phyloP scores from a whole-genome alignment of 23 red algal genomes.

The Pyropia haitanensis region DNA sequence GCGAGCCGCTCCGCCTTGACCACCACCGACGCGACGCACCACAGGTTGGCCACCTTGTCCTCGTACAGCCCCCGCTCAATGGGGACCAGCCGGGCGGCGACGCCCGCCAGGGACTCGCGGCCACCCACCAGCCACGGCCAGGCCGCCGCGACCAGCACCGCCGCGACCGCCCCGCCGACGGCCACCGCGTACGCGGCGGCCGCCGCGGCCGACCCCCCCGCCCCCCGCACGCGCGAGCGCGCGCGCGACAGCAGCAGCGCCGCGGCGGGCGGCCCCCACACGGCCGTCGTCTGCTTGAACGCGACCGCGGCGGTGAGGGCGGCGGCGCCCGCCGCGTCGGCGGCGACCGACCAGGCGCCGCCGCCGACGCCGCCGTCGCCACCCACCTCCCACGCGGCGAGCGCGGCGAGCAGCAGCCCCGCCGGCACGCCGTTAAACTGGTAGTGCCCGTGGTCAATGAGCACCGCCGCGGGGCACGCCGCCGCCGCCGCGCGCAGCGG shows the following conservation, averaged over 20 bases:
- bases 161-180: constrained; percentile 10
- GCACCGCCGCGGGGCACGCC: constrained; percentile 41
- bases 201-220: neutral
- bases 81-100: constrained; percentile 68
- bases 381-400: constrained; percentile 16
- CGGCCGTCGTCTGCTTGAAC: neutral
- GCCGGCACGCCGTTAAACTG: constrained; percentile 81
- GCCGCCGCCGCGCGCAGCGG: too few relatives aligned
- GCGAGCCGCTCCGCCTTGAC: constrained; percentile 23
- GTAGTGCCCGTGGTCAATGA: constrained; percentile 95
- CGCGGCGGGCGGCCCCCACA: too few relatives aligned
- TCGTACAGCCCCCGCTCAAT: constrained; percentile 80
- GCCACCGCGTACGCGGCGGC: constrained; percentile 6
- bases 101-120: neutral
- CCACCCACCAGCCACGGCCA: constrained; percentile 41
- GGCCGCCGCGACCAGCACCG: constrained; percentile 13
- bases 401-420: constrained; percentile 53
- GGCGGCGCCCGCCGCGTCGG: neutral
- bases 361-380: constrained; percentile 17
- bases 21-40: constrained; percentile 68
- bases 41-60: constrained; percentile 97
- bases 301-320: constrained; percentile 3
- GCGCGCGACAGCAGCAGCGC: neutral
- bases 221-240: neutral
- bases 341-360: constrained; percentile 7